phyloP scores from a whole-genome alignment of 2,329 filamentous ascomycete species.

The Aspergillus alliaceus region DNA sequence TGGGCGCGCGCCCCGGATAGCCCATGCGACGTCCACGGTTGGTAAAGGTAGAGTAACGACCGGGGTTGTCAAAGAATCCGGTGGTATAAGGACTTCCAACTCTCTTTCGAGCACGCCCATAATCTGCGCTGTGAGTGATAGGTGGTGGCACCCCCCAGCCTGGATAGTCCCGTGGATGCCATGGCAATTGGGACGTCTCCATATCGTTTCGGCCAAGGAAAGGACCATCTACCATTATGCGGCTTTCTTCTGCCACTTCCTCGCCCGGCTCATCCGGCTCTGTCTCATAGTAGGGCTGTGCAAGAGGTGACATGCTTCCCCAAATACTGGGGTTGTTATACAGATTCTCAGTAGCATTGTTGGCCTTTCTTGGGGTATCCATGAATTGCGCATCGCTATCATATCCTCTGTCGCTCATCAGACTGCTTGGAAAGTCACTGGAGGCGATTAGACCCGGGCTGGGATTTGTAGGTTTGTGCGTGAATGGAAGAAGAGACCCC shows the following conservation, averaged over 20 bases:
- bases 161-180: slow-evolving; percentile 10
- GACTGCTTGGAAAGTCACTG: slow-evolving; percentile 30
- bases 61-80: not conserved
- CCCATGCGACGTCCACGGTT: not conserved
- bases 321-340: slow-evolving; percentile 7
- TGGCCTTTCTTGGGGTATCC: slow-evolving; percentile 31
- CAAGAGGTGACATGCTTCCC: slow-evolving; percentile 8
- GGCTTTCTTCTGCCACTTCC: slow-evolving; percentile 3
- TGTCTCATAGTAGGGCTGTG: slow-evolving; percentile 6
- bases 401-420: slow-evolving; percentile 41
- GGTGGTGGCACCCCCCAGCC: slow-evolving; percentile 8
- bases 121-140: slow-evolving; percentile 3
- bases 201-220: not conserved
- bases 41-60: not conserved
- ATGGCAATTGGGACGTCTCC: slow-evolving; percentile 2
- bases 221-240: not conserved
- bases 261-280: slow-evolving; percentile 1
- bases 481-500: slow-evolving; percentile 20
- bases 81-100: slow-evolving; percentile 8
- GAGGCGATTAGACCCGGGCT: slow-evolving; percentile 9
- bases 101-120: slow-evolving; percentile 3
- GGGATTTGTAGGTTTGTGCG: slow-evolving; percentile 15
- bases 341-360: slow-evolving; percentile 12
- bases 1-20: slow-evolving; percentile 10
- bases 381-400: slow-evolving; percentile 45